These are phyloP conservation scores for Didymella sp. DNA, from an alignment of 2,329 filamentous ascomycete genomes.

Conservation along the genomic window DNA sequence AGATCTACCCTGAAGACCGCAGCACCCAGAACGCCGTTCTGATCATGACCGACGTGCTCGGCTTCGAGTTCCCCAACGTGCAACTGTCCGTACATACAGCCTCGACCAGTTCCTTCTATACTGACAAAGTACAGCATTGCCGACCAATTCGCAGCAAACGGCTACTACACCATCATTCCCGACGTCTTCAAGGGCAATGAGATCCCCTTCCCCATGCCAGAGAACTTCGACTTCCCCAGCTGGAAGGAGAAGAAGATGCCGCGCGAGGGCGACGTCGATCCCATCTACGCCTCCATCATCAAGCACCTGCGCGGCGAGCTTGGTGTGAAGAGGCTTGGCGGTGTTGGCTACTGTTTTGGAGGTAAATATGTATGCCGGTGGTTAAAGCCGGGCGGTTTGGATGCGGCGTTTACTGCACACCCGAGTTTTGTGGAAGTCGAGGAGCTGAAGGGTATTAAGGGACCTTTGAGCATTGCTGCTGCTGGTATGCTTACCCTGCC, in stretches of 20 bases:
- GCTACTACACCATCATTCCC: conserved; percentile 72
- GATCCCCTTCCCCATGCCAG: conserved; percentile 61
- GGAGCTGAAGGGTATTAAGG: conserved; percentile 65
- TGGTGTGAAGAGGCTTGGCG: conserved; percentile 64
- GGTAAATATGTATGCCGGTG: conserved; percentile 68
- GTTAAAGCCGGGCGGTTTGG: conserved; percentile 66
- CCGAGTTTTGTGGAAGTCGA: conserved; percentile 73
- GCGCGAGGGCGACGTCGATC: conserved; percentile 56
- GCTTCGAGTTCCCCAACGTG: conserved; percentile 61
- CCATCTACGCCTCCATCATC: conserved; percentile 61
- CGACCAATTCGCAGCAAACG: conserved; percentile 76
- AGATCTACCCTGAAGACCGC: conserved; percentile 61
- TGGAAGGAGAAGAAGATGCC: conserved; percentile 58
- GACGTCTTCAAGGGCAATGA: conserved; percentile 75
- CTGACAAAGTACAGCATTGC: conserved; percentile 58
- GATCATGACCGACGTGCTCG: conserved; percentile 63
- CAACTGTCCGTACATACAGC: conserved; percentile 48
- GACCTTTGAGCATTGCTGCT: conserved; percentile 67
- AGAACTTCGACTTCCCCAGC: conserved; percentile 57
- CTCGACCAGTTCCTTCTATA: neutral
- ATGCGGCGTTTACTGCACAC: conserved; percentile 77
- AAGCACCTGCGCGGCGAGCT: conserved; percentile 64
- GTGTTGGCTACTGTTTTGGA: conserved; percentile 78
- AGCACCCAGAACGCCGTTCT: conserved; percentile 63
- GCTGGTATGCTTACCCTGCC: conserved; percentile 47